These are phyloP conservation scores for Pilobolus umbonatus DNA, from an alignment of 192 early-diverging fungal species.

Conservation along the genomic window DNA sequence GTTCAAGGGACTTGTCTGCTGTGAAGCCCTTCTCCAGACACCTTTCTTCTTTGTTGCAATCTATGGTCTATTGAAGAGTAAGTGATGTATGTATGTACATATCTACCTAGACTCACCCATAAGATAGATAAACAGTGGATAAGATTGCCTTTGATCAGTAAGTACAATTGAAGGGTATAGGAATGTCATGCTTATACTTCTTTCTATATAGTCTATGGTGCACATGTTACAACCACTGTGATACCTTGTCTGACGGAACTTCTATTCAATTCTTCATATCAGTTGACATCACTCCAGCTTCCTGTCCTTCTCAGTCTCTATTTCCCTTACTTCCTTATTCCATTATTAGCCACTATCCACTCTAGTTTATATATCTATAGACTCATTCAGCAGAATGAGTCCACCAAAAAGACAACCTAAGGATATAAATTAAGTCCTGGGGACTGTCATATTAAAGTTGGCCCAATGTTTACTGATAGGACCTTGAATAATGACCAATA, in stretches of 20 bases:
- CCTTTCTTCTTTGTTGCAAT: constrained; percentile 66
- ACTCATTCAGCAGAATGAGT: neutral
- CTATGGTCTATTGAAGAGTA: constrained; percentile 52
- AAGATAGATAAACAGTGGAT: constrained; percentile 4
- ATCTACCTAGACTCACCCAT: neutral
- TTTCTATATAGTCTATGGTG: constrained; percentile 51
- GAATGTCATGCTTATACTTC: neutral
- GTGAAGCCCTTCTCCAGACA: constrained; percentile 61
- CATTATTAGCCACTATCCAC: constrained; percentile 48
- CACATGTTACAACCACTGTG: constrained; percentile 70
- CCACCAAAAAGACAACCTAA: too few species aligned
- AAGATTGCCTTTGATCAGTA: constrained; percentile 17
- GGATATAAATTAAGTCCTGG: too few species aligned
- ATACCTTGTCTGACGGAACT: constrained; percentile 54
- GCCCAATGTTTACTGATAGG: too few species aligned
- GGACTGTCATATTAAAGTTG: too few species aligned
- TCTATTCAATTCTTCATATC: constrained; percentile 41
- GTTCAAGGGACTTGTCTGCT: constrained; percentile 57
- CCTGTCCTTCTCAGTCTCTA: too few species aligned
- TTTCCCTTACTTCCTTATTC: constrained; percentile 59
- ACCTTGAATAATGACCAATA: too few species aligned
- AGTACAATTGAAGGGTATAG: neutral
- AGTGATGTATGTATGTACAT: neutral
- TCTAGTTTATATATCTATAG: constrained; percentile 11
- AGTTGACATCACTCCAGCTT: too few species aligned